phyloP scores from a whole-genome alignment of 2,329 filamentous ascomycete genomes.

The Penicillium oxalicum region DNA sequence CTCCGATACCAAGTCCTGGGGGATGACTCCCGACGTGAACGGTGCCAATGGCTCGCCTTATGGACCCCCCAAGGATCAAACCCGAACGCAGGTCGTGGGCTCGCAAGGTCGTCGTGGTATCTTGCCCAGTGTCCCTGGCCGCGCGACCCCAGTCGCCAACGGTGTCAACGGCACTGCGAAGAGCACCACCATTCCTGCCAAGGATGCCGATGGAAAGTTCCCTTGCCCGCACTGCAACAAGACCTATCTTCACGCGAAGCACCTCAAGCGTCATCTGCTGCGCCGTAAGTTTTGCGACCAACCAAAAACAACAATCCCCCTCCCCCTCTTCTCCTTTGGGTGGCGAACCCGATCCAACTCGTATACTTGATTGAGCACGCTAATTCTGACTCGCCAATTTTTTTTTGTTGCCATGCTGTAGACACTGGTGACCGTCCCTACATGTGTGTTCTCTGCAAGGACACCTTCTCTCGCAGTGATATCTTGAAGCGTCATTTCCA shows the following conservation, averaged over 20 bases:
- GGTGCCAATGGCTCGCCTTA: slow-evolving; percentile 36
- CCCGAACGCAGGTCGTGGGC: slow-evolving; percentile 78
- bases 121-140: slow-evolving; percentile 80
- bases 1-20: slow-evolving; percentile 50
- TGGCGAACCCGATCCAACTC: too few relatives aligned
- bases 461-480: slow-evolving; percentile 96
- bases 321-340: too few relatives aligned
- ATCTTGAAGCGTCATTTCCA: slow-evolving; percentile 99
- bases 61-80: slow-evolving; percentile 37
- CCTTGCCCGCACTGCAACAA: slow-evolving; percentile 97
- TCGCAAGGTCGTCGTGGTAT: slow-evolving; percentile 91
- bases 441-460: slow-evolving; percentile 95
- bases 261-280: slow-evolving; percentile 90
- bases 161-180: slow-evolving; percentile 61
- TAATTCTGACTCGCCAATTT: neutral
- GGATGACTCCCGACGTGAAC: slow-evolving; percentile 36
- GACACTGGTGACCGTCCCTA: slow-evolving; percentile 97
- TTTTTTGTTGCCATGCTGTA: slow-evolving; percentile 32
- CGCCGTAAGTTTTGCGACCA: slow-evolving; percentile 65
- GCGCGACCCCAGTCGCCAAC: slow-evolving; percentile 66
- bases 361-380: too few relatives aligned
- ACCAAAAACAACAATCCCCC: too few relatives aligned
- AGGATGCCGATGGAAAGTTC: slow-evolving; percentile 96
- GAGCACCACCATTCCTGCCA: slow-evolving; percentile 78
- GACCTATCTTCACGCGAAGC: slow-evolving; percentile 95